Evolutionary conservation across 805 yeast species (phyloP), one percentile per base, ranked within the genome.

Genomic region (Metschnikowia koreensis): DNA sequence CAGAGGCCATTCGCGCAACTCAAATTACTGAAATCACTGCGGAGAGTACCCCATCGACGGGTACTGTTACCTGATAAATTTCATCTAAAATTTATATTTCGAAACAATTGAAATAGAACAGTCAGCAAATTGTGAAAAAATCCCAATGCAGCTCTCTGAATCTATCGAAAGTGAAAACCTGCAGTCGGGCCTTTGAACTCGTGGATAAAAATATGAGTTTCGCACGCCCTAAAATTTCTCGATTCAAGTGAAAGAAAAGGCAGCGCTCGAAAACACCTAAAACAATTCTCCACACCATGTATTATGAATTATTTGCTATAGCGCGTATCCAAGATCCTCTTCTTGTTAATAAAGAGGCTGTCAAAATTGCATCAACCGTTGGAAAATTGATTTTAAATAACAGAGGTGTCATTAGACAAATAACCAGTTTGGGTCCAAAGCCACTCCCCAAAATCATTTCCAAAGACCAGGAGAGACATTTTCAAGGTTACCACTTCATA

Each of bases 321-420:
- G 91, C 96, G 7, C 89, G 97, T 73, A 85, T 86, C 33, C 68
- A 83, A 9, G 83, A 84, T 55, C 84, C 87, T 4, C 48, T 55
- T 9, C 48, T 50, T 22, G 57, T 71, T 46, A 70, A 66, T 55
- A 71, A 67, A 51, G 78, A 74, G 52, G 77, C 79, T 11, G 65
- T 62, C 16, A 73, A 70, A 58, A 73, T 74, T 52, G 76, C 72
- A n/a, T 66, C 74, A 13, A 89, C 96, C 1, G 77, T 92, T 29
- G 98, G 98, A 9, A 86, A 83, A 65, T 75, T 90, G 65, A 81
- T 93, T 29, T 80, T 94, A 52, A 82, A 83, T 54, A 92, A 93
- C 70, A 89, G 97, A 77, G 99, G 99, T 46, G 93, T 93, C n/a
- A 84, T 93, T 38, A 81, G 98, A 66, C 84, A 82, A 54, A 81